These are phyloP conservation scores for Chaetomium fimeti DNA, from an alignment of 495 filamentous ascomycete genomes.

Conservation along the genomic window DNA sequence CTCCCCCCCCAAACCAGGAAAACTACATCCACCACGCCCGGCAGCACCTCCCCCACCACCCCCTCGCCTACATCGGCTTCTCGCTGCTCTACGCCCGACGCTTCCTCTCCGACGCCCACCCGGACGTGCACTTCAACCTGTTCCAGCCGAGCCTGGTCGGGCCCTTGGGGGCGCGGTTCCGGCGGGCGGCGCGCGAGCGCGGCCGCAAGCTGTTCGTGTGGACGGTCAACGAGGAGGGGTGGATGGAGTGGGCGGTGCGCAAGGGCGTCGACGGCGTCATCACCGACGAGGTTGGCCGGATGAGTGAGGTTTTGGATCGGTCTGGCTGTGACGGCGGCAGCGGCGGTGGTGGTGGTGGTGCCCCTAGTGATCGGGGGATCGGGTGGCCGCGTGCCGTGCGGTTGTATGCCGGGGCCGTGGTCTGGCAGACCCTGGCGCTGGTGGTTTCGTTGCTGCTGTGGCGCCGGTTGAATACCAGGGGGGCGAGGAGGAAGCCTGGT, in stretches of 20 bases:
- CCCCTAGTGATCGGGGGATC: background rate
- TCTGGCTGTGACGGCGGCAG: constrained; percentile 17
- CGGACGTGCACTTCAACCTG: constrained; percentile 72
- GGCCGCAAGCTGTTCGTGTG: constrained; percentile 67
- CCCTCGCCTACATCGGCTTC: constrained; percentile 70
- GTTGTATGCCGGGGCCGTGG: constrained; percentile 26
- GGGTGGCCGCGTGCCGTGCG: constrained; percentile 8
- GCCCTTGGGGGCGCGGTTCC: constrained; percentile 60
- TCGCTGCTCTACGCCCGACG: constrained; percentile 65
- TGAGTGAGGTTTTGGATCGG: constrained; percentile 44
- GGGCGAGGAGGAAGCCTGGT: constrained; percentile 2
- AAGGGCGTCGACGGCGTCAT: constrained; percentile 54
- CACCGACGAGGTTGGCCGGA: constrained; percentile 56
- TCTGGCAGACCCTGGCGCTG: constrained; percentile 23
- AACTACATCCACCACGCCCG: constrained; percentile 60
- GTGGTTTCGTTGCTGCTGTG: constrained; percentile 24
- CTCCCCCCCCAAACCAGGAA: constrained; percentile 33
- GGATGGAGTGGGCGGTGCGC: constrained; percentile 39
- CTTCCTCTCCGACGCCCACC: constrained; percentile 54
- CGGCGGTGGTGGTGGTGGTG: background rate
- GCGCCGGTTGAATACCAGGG: constrained; percentile 20
- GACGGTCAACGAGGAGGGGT: constrained; percentile 75
- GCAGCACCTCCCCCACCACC: constrained; percentile 64
- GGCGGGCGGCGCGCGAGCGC: constrained; percentile 55
- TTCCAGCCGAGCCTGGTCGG: constrained; percentile 63